Conservation (phyloP, 306 rosid genomes). For the Rosa lucieae region DNA sequence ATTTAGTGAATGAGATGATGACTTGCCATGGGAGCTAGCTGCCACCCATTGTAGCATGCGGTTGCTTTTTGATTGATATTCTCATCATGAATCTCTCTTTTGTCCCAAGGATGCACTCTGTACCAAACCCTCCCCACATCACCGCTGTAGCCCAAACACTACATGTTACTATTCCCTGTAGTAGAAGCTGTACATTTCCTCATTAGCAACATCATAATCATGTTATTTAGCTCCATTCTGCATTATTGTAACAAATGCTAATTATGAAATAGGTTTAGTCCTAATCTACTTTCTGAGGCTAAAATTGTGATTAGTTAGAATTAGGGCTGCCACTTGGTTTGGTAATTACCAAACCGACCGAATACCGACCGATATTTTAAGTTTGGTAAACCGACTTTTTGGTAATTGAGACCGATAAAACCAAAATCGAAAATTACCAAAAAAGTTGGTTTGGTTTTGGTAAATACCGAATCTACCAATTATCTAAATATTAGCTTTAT, state of each 20-base stretch:
- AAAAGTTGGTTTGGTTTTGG: too few relatives aligned
- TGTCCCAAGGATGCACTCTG: conserved; percentile 22
- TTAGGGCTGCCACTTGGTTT: too few relatives aligned
- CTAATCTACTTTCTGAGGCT: background rate
- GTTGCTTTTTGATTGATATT: conserved; percentile 22
- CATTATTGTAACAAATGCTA: background rate
- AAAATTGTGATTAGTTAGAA: background rate
- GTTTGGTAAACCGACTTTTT: too few relatives aligned
- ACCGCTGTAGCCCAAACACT: background rate
- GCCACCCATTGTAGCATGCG: conserved; percentile 48
- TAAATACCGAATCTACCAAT: too few relatives aligned
- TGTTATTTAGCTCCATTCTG: background rate
- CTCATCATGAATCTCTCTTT: conserved; percentile 26
- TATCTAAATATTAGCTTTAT: too few relatives aligned
- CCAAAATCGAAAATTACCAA: too few relatives aligned
- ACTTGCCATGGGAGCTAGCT: conserved; percentile 40
- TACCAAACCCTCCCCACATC: background rate
- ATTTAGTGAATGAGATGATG: background rate
- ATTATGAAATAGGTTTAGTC: background rate
- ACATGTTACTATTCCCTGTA: background rate
- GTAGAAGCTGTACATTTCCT: background rate
- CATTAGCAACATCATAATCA: background rate
- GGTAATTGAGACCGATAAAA: too few relatives aligned
- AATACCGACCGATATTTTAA: too few relatives aligned
- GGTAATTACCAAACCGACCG: too few relatives aligned